A percentile compares a stretch with the other conserved stretches of the same genome.
Evolutionary conservation across 306 rosid genomes (phyloP).

Genomic region (Acacia crassicarpa): DNA sequence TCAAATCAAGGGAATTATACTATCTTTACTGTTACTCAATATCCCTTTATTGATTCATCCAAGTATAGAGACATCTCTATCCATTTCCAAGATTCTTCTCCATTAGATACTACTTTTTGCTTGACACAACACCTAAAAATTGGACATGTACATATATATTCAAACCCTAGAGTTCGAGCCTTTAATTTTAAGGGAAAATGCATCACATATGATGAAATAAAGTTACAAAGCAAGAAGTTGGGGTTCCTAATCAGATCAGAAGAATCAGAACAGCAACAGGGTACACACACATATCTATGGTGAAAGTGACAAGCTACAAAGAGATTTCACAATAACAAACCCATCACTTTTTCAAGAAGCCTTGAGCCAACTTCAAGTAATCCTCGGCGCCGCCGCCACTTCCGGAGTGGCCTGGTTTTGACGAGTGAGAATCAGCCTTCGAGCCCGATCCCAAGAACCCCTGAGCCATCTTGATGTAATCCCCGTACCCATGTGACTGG

Average conservation of each 20-base stretch:
- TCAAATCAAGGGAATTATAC: not conserved
- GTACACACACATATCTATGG: not conserved
- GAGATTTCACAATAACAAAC: not conserved
- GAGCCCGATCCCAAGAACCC: not conserved
- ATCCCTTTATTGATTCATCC: not conserved
- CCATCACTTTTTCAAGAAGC: constrained; percentile 9
- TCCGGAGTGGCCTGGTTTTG: not conserved
- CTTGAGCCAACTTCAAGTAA: constrained; percentile 12
- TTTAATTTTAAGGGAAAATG: not conserved
- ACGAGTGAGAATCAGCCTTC: not conserved
- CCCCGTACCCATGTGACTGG: not conserved
- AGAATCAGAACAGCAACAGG: not conserved
- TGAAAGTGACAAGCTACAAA: not conserved
- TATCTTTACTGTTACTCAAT: not conserved
- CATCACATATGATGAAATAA: not conserved
- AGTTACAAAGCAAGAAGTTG: not conserved
- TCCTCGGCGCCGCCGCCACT: not conserved
- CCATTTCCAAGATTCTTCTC: not conserved
- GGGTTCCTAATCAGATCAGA: not conserved
- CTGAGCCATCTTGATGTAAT: constrained; percentile 12
- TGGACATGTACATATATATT: not conserved
- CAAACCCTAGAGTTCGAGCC: not conserved
- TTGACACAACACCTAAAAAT: not conserved
- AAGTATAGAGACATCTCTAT: not conserved
- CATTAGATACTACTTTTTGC: not conserved